A percentile compares a stretch with the other conserved stretches of the same genome.
Evolutionary conservation across 2,329 filamentous ascomycete genomes (phyloP).

Genomic region (Hansfordia pulvinata): DNA sequence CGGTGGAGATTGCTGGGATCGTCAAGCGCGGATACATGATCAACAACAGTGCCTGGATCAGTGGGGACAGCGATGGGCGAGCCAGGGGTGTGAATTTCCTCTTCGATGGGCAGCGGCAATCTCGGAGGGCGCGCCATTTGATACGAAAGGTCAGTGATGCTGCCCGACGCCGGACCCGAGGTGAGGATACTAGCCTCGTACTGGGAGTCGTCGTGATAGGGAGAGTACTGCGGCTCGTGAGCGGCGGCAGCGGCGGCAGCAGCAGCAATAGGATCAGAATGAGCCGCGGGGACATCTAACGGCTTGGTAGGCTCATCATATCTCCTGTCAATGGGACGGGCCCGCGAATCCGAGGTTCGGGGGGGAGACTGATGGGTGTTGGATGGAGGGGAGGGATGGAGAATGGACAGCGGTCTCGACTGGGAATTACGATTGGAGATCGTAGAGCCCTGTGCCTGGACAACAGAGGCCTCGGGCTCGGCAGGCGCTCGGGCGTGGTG

Average conservation of each 20-base stretch:
- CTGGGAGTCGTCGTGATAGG: slow-evolving; percentile 19
- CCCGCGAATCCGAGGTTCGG: slow-evolving; percentile 12
- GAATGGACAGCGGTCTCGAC: slow-evolving; percentile 32
- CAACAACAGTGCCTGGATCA: slow-evolving; percentile 37
- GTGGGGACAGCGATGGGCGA: slow-evolving; percentile 74
- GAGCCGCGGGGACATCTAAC: slow-evolving; percentile 37
- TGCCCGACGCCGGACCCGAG: slow-evolving; percentile 35
- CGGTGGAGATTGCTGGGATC: slow-evolving; percentile 32
- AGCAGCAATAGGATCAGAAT: slow-evolving; percentile 8
- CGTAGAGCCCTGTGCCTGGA: slow-evolving; percentile 45
- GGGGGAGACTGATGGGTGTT: slow-evolving; percentile 9
- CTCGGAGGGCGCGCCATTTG: slow-evolving; percentile 61
- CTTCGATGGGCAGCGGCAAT: slow-evolving; percentile 83
- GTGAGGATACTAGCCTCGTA: slow-evolving; percentile 23
- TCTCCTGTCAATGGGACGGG: slow-evolving; percentile 19
- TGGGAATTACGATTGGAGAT: slow-evolving; percentile 32
- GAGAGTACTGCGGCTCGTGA: slow-evolving; percentile 14
- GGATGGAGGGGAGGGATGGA: slow-evolving; percentile 30
- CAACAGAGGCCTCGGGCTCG: slow-evolving; percentile 47
- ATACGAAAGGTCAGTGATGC: slow-evolving; percentile 50
- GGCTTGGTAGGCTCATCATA: slow-evolving; percentile 37
- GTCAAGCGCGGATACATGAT: slow-evolving; percentile 37
- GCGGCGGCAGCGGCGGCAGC: slow-evolving; percentile 10
- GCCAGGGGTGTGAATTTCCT: slow-evolving; percentile 78
- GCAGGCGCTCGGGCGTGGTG: slow-evolving; percentile 33